Evolutionary conservation across 208 protist species (phyloP), one percentile per base, ranked within the genome.

Genomic region (Porcisia deanei): DNA sequence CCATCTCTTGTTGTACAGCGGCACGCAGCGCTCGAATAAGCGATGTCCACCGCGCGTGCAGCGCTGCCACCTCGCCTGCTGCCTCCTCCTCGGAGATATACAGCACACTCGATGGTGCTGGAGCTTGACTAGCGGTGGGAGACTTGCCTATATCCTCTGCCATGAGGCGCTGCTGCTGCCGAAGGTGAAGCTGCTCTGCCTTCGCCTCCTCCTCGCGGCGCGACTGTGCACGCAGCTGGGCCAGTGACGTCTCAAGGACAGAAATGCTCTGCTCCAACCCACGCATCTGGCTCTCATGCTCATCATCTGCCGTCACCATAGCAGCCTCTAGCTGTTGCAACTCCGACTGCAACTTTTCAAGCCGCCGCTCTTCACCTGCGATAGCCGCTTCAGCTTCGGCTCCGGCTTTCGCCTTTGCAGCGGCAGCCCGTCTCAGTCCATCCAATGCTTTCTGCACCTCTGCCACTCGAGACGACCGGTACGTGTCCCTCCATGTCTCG

Each of bases 21-120:
- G 66, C 52, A 41, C 78, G 72, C 37, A 88, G 80, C 14, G 55
- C 73, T n/a, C 45, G 52, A 25, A 88, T 55, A 4, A 85, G 54
- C 10, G 41, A 55, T 25, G 67, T 58, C 76, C 81, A 88, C 55
- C 73, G 79, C 1, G 74, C 66, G 3, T 77, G 73, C 64, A 88
- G 58, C 10, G 73, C 80, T 4, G 58, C 54, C 63, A 81, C 77
- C 57, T 82, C 80, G 6, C 20, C 67, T 5, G 37, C 53, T 4
- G 84, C 84, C 39, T 77, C 84, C 2, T 77, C 71, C 10, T 80
- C 73, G 0, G 41, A 8, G 25, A 88, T 77, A 59, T 85, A 81
- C 16, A 61, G 55, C 12, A 20, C 74, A 12, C 59, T 71, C 16
- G 76, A 80, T 18, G 57, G 43, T 25, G 53, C 6, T 6, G 9